Evolutionary conservation across 345 rosid genomes (phyloP).

Genomic region (Raphanus raphanistrum): DNA sequence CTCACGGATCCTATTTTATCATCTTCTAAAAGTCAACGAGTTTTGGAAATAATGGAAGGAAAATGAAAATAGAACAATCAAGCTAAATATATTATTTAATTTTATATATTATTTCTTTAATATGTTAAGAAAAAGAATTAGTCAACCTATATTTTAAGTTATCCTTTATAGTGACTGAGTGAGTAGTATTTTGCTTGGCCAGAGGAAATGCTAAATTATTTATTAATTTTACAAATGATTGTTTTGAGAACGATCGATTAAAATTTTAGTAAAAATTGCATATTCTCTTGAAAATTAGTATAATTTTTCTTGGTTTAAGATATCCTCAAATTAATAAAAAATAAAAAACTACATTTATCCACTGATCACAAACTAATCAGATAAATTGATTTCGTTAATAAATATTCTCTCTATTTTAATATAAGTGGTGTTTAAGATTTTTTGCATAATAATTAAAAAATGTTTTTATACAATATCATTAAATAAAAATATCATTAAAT

Average conservation of each 20-base stretch:
- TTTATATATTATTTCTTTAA: neutral
- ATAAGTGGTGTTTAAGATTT: too few relatives aligned
- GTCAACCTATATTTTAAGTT: constrained; percentile 1
- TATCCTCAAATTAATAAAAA: too few relatives aligned
- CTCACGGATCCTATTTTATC: constrained; percentile 26
- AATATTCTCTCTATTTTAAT: too few relatives aligned
- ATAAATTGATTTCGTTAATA: too few relatives aligned
- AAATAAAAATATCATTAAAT: too few relatives aligned
- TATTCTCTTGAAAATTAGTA: too few relatives aligned
- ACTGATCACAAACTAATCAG: too few relatives aligned
- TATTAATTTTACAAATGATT: neutral
- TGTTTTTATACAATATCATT: too few relatives aligned
- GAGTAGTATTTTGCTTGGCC: constrained; percentile 1
- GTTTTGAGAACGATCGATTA: neutral
- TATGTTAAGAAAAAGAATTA: neutral
- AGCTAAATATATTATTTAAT: neutral
- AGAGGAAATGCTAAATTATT: neutral
- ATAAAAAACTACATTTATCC: too few relatives aligned
- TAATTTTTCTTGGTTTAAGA: too few relatives aligned
- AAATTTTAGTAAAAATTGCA: too few relatives aligned
- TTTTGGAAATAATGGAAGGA: constrained; percentile 5
- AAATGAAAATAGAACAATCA: constrained; percentile 2
- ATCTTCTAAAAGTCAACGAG: constrained; percentile 27
- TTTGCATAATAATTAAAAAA: too few relatives aligned
- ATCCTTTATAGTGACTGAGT: neutral